Evolutionary conservation across 768 basidiomycete genomes (phyloP).

Genomic region (Multifurca ochricompacta): DNA sequence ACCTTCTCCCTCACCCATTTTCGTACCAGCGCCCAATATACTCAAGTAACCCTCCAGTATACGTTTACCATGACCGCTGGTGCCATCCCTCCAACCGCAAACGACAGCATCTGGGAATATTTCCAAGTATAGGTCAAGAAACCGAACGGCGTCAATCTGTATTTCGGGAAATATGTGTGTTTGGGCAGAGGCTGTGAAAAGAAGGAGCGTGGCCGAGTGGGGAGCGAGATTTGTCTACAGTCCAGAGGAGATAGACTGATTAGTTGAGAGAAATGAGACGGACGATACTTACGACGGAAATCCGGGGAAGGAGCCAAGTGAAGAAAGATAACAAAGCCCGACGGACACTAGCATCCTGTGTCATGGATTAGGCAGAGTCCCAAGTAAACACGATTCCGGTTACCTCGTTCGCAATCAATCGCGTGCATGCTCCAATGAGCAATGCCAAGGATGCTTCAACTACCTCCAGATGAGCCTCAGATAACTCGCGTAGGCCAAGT

Average conservation of each 20-base stretch:
- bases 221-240: constrained; percentile 61
- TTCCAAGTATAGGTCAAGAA: constrained; percentile 69
- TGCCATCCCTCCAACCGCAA: constrained; percentile 55
- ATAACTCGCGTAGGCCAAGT: constrained; percentile 60
- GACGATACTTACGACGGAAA: constrained; percentile 42
- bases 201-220: constrained; percentile 65
- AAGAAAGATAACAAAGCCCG: constrained; percentile 64
- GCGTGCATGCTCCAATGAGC: constrained; percentile 54
- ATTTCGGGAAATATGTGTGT: constrained; percentile 96
- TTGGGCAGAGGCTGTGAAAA: constrained; percentile 86
- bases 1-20: constrained; percentile 53
- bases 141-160: constrained; percentile 78
- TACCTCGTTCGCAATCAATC: constrained; percentile 79
- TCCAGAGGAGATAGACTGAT: not conserved
- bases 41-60: constrained; percentile 76
- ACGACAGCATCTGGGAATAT: constrained; percentile 59
- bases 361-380: not conserved
- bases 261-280: not conserved
- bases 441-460: constrained; percentile 44
- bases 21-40: constrained; percentile 63
- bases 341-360: constrained; percentile 72
- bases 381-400: constrained; percentile 19
- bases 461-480: constrained; percentile 52
- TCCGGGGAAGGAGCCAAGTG: constrained; percentile 59
- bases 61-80: constrained; percentile 47